Conservation (phyloP, 2,329 filamentous ascomycete species). For the Apiospora malaysiana region DNA sequence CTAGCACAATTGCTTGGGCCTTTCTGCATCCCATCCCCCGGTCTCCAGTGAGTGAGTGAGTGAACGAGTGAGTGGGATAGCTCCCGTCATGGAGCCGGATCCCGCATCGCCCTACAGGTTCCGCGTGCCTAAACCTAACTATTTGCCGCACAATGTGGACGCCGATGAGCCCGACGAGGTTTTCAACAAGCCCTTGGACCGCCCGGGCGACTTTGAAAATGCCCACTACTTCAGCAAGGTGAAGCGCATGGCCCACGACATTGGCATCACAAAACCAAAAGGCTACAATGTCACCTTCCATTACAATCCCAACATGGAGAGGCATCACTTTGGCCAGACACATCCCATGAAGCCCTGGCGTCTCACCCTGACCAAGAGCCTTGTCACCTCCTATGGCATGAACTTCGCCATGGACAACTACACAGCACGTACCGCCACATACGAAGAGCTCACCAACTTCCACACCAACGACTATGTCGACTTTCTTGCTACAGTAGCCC, state of each 20-base stretch:
- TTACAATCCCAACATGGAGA: slow-evolving; percentile 92
- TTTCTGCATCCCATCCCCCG: not conserved
- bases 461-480: slow-evolving; percentile 91
- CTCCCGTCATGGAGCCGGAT: slow-evolving; percentile 45
- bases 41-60: not conserved
- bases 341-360: slow-evolving; percentile 99
- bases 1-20: not conserved
- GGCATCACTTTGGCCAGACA: slow-evolving; percentile 94
- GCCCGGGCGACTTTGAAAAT: slow-evolving; percentile 59
- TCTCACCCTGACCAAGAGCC: slow-evolving; percentile 89
- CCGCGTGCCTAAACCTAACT: slow-evolving; percentile 64
- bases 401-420: slow-evolving; percentile 97
- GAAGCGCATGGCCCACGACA: slow-evolving; percentile 60
- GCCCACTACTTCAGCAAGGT: slow-evolving; percentile 63
- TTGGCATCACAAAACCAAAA: slow-evolving; percentile 79
- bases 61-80: slow-evolving; percentile 18
- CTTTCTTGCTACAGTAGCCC: slow-evolving; percentile 77
- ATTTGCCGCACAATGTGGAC: slow-evolving; percentile 61
- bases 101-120: slow-evolving; percentile 52
- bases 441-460: slow-evolving; percentile 85
- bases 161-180: slow-evolving; percentile 57
- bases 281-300: slow-evolving; percentile 95
- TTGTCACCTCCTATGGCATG: slow-evolving; percentile 94
- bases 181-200: slow-evolving; percentile 55
- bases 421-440: slow-evolving; percentile 80